phyloP scores from a whole-genome alignment of 306 rosid species.

The Vigna reflexopilosa region DNA sequence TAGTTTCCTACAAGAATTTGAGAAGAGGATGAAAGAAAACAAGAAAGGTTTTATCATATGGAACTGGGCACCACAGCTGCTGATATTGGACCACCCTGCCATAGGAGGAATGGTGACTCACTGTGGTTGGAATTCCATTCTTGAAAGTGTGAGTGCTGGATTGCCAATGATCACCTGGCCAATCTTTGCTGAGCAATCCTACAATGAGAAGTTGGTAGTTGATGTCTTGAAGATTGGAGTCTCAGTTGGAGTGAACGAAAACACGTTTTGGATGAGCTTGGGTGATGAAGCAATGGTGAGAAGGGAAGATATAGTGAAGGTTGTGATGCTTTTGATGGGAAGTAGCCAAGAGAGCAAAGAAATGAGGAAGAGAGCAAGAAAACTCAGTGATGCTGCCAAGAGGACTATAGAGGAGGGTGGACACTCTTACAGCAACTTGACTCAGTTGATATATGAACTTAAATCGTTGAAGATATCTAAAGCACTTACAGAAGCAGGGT shows the following conservation, averaged over 20 bases:
- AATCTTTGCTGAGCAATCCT: conserved; percentile 36
- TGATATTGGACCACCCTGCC: conserved; percentile 1
- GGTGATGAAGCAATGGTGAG: background rate
- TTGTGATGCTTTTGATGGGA: background rate
- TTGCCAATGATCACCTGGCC: conserved; percentile 48
- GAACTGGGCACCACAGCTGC: conserved; percentile 6
- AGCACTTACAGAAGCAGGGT: background rate
- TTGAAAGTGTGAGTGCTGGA: conserved; percentile 33
- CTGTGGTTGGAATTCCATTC: conserved; percentile 30
- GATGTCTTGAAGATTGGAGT: conserved; percentile 21
- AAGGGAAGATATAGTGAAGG: background rate
- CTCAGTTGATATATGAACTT: conserved; percentile 32
- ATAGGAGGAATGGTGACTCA: background rate
- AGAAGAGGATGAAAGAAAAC: conserved; percentile 26
- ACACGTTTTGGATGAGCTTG: conserved; percentile 7
- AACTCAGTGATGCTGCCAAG: conserved; percentile 38
- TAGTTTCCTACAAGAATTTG: conserved; percentile 4
- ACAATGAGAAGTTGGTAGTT: conserved; percentile 34
- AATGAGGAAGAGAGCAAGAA: background rate
- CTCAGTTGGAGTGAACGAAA: conserved; percentile 1
- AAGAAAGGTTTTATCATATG: background rate
- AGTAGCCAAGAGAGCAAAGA: background rate
- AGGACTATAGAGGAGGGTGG: conserved; percentile 36
- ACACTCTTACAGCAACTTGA: conserved; percentile 38
- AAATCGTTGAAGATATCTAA: conserved; percentile 44